Evolutionary conservation across 2,329 filamentous ascomycete species (phyloP), one percentile per base, ranked within the genome.

Genomic region (Penicillium capsulatum): DNA sequence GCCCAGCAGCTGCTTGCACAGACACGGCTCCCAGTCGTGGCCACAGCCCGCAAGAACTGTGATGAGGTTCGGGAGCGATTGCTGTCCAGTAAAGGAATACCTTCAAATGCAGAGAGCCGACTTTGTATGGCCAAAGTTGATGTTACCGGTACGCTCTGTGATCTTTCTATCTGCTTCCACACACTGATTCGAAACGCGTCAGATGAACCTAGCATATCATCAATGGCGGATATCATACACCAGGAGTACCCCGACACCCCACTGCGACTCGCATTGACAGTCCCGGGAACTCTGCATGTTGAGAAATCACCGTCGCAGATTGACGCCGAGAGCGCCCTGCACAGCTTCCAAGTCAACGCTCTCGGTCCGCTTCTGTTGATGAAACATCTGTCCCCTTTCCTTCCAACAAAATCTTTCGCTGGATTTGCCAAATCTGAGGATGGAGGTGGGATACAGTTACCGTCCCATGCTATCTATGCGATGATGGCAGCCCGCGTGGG

Each of bases 401-500:
- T 92, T 3, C 86, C 86, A 1, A 74, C 70, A 11, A 81, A 77
- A 50, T 61, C 70, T 3, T 70, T 72, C 0, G 46, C 62, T 4
- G 49, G 74, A 10, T 59, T 55, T n/a, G 41, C 49, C 3, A 37
- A 47, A 6, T 36, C 45, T 3, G 42, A 37, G 30, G 34, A 52
- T 17, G 2, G 27, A 19, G 55, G 60, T 14, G 5, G 10, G 11
- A 22, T 56, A n/a, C 51, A 67, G 0, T 68, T 84, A 2, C 70
- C 75, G 0, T 40, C 51, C 0, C 71, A 76, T 38, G 79, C 85
- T 0, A 76, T 81, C 2, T 86, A 83, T 72, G 75, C 83, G n/a
- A 78, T 78, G 56, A 84, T 89, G 80, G 83, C 83, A 4, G 87
- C 86, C 2, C 79, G 87, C 30, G 84, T 94, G 0, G 86, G 86